Conservation (phyloP, 129 eudicot species). For the sunflower (Helianthus annuus) region HanXRQr2.0-SUNRISE NC_035440.2:16667867-16668366, state of each 20-base stretch:
- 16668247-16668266: too few relatives aligned
- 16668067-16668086: slow-evolving; percentile 43
- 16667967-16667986: slow-evolving; percentile 50
- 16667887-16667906: slow-evolving; percentile 46
- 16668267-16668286: too few relatives aligned
- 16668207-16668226: neutral
- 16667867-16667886: slow-evolving; percentile 55
- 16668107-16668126: slow-evolving; percentile 24
- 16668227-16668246: neutral
- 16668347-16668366: too few relatives aligned
- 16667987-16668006: slow-evolving; percentile 56
- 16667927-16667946: slow-evolving; percentile 33
- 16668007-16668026: slow-evolving; percentile 44
- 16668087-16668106: slow-evolving; percentile 39
- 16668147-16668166: neutral
- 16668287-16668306: too few relatives aligned
- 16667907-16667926: slow-evolving; percentile 37
- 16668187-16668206: too few relatives aligned
- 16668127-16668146: slow-evolving; percentile 23
- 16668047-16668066: slow-evolving; percentile 52
- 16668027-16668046: slow-evolving; percentile 52
- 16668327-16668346: too few relatives aligned
- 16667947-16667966: slow-evolving; percentile 62
- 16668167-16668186: too few relatives aligned
- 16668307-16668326: too few relatives aligned